Base-by-base conservation (phyloP, 2,329 filamentous ascomycete genomes). In the Huntiella moniliformis region DNA sequence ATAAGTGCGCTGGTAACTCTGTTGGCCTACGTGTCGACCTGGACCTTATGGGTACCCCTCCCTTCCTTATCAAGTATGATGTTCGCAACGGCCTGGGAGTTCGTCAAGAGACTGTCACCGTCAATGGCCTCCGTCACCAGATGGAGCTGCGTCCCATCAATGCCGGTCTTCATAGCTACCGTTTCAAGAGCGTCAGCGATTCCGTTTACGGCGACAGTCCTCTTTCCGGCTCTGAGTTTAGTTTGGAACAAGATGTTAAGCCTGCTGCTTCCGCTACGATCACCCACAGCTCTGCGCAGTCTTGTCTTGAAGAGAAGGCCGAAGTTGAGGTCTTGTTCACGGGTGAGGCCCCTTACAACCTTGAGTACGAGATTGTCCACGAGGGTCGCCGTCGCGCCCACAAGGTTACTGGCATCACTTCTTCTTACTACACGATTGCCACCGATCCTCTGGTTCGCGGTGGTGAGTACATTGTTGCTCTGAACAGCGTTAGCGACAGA, bases 351-450 rank as follows among this genome's bases (percentile, higher is more conserved):
- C 91, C 92, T 0, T 96, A 88, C 68, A 81, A 71, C 16, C 64
- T 98, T 35, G 86, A 96, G 57, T 98, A 93, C 65, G 91, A 96
- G 60, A 67, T 95, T 36, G 74, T 95, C 5, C 83, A 96, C 61
- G 82, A 86, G 46, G 87, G 87, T 46, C 92, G 82, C 61, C 76
- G 87, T 45, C 78, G 74, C 51, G 79, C 82, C 44, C 71, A 80
- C 54, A 73, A 70, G 46, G 67, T 75, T 18, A 67, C 73, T 1
- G 67, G 72, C 47, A 82, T 94, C 46, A 67, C 76, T 17, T 67
- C 65, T 2, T 66, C 73, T 42, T 62, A 67, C 16, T 78, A 79
- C 57, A 79, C 69, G 34, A 86, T 98, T 57, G 73, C 74, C 52
- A 95, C 88, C 0, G 73, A 79, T 2, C 67, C 72, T 13, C 66